Base-by-base conservation (phyloP, 169 alveolate species). In the Blepharisma undulans region DNA sequence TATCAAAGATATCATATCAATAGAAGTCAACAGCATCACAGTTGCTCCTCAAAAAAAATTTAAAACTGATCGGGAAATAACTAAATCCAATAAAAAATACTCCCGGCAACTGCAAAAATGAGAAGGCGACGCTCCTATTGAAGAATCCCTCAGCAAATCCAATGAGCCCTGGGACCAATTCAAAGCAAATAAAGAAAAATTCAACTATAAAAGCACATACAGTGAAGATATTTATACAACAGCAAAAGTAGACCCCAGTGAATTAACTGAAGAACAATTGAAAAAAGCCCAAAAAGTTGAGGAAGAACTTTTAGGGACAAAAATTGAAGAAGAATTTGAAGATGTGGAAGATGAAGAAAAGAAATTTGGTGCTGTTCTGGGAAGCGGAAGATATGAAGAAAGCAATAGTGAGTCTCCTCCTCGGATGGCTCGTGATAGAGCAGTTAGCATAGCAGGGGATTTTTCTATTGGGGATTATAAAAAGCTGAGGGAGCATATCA, bases 171-270 rank as follows among this genome's bases (percentile, higher is more conserved):
- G 95, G 95, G 95, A 92, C 72, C 94, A 92, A 76, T 92, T 92
- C 33, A 89, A 89, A 84, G 92, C 84, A 36, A 92, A 92, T 29
- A 78, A 87, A 60, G 80, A 60, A 30, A 92, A 84, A 61, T 92
- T 92, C 59, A 94, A 94, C 2, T 79, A 89, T 7, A 34, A 72
- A 18, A 91, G 94, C 16, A 90, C 94, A 8, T 92, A 27, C 48
- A 91, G 86, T 84, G 95, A 92, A 48, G 86, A 84, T 30, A 27
- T 92, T 22, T 92, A 92, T 77, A 92, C 95, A 29, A 92, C 95
- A 4, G 92, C 94, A 12, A 59, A 22, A 32, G 61, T 30, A 10
- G 34, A 59, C 30, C 79, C 30, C 10, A 21, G 32, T 0, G 89
- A 84, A 60, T 32, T 84, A 59, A n/a, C 89, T 36, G 79, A 48